Conservation (phyloP, 805 yeast species). For the Saccharomycopsis fodiens region DNA sequence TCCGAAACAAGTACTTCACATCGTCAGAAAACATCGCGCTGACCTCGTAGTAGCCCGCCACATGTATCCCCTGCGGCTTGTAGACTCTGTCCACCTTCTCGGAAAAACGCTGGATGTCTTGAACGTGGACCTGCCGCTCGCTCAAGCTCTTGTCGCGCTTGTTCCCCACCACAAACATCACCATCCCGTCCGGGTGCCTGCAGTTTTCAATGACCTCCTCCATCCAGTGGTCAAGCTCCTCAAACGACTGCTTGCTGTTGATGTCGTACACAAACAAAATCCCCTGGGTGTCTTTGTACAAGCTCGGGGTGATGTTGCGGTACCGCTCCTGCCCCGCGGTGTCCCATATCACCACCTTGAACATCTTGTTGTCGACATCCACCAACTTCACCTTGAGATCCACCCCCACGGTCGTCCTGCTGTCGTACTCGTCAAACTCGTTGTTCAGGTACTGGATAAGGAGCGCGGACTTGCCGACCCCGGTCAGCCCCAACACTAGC, state of each 20-base stretch:
- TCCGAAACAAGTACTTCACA: conserved; percentile 19
- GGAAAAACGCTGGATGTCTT: conserved; percentile 31
- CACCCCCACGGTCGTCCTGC: conserved; percentile 39
- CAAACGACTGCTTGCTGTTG: conserved; percentile 31
- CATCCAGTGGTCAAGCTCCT: conserved; percentile 35
- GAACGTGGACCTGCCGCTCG: conserved; percentile 32
- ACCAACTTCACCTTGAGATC: conserved; percentile 38
- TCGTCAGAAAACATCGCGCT: conserved; percentile 34
- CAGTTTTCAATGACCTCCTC: conserved; percentile 33
- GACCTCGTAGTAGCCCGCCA: conserved; percentile 39
- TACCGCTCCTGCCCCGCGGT: conserved; percentile 47
- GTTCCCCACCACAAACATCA: conserved; percentile 40
- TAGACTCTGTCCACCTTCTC: conserved; percentile 27
- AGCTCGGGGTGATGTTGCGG: conserved; percentile 37
- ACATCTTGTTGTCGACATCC: conserved; percentile 36
- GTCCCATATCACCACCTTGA: conserved; percentile 41
- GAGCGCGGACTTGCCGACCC: conserved; percentile 43
- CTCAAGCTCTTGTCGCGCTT: conserved; percentile 27
- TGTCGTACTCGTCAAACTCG: conserved; percentile 28
- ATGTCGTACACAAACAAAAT: conserved; percentile 38
- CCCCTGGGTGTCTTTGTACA: conserved; percentile 41
- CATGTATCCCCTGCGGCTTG: conserved; percentile 24
- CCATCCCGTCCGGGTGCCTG: conserved; percentile 22
- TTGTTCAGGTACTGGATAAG: conserved; percentile 34
- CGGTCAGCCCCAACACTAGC: conserved; percentile 37